Evolutionary conservation across 1,284 basidiomycete genomes (phyloP), one percentile per base, ranked within the genome.

Genomic region (Mycosarcoma maydis): DNA sequence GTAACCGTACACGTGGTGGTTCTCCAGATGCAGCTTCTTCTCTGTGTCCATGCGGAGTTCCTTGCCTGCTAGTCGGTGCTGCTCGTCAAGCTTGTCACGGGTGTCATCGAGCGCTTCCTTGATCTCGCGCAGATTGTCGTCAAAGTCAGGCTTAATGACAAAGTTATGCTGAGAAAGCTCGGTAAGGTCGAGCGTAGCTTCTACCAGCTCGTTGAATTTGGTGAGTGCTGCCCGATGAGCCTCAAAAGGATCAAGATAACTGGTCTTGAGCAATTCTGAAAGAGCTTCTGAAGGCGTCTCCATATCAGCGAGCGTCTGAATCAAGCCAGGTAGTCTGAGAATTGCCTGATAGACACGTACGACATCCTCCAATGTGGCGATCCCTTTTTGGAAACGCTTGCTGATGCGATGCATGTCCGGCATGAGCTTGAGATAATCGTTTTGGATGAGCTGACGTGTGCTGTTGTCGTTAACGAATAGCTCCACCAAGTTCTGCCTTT

Each of bases 11-110:
- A 88, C 87, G 56, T 87, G 87, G 61, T 91, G 92, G 77, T 96
- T 95, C 84, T 99, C 96, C 29, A 99, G 85, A 83, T 98, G 94
- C 17, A 98, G 85, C 84, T 98, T 98, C 85, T 97, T 96, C 80
- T 96, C 92, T 1, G 92, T 87, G 30, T 95, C 93, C n/a, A 98
- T 80, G 4, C 86, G 87, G 2, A 98, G 85, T 47, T 93, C 90
- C 7, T 85, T 83, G 7, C 90, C 91, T 0, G 89, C 90, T 3
- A 85, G 78, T 14, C 85, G 84, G 80, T 98, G 95, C 81, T 97
- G 92, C 6, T 86, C 85, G 73, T 98, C 92, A 16, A 99, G 84
- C 1, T 88, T 87, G 78, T 95, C 92, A 33, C 92, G 88, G 0
- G 89, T 88, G 57, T 87, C 84, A 29, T 86, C 84, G 10, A 98